Evolutionary conservation across 2,329 filamentous ascomycete species (phyloP), one percentile per base, ranked within the genome.

Genomic region (Penicillium sp.): DNA sequence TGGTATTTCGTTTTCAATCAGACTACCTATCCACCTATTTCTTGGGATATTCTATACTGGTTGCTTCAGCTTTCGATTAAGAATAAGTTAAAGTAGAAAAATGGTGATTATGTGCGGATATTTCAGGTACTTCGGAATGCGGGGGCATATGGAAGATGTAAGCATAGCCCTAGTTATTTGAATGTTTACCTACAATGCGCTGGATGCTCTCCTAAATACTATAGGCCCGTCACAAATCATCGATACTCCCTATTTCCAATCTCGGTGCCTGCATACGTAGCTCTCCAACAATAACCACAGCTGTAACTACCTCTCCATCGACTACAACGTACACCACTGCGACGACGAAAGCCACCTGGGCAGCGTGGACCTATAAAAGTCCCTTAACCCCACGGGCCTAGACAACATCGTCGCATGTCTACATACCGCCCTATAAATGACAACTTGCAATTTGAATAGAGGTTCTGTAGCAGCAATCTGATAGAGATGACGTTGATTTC

Each of bases 371-470:
- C 31, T 40, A 27, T 23, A 38, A 4, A 23, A 23, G 19, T 13
- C 25, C 25, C 38, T 11, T 64, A 66, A 23, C 61, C 62, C n/a
- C 55, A 75, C 59, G 84, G 81, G 82, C 78, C 80, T 7, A 73
- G 71, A 2, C 68, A 80, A 50, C 75, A 80, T 60, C 74, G 78
- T 44, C 73, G 79, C 34, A 72, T 84, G 1, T 82, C 81, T 2
- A 60, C 72, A 1, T 78, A 81, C 60, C 71, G 80, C 13, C 79
- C 80, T 0, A 66, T 79, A 0, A 79, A 82, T 53, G 72, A 68
- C 4, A 64, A 77, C 38, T 66, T 81, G 7, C 74, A 80, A 59
- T 69, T 73, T 48, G 70, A 65, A 4, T 68, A 78, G 50, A 66
- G 81, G n/a, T 70, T 78, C 3, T 74, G 75, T 0, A 80, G 78